phyloP scores from a whole-genome alignment of 2,329 filamentous ascomycete genomes.

The Zelopaecilomyces penicillatus region DNA sequence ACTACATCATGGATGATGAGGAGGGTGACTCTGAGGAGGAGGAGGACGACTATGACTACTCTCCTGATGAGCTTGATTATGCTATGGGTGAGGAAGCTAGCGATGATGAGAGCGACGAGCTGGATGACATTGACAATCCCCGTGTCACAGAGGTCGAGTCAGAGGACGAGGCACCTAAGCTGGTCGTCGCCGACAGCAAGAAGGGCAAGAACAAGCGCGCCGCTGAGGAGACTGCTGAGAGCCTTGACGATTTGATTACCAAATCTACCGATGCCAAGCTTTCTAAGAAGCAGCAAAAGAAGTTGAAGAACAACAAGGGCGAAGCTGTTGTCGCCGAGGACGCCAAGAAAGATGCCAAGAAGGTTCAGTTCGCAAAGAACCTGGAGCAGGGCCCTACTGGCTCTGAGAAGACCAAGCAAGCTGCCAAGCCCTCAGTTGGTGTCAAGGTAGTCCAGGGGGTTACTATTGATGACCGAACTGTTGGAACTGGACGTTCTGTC shows the following conservation, averaged over 20 bases:
- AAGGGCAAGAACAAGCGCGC: slow-evolving; percentile 92
- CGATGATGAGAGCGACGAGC: slow-evolving; percentile 65
- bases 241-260: slow-evolving; percentile 76
- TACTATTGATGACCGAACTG: slow-evolving; percentile 90
- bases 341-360: slow-evolving; percentile 51
- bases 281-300: slow-evolving; percentile 96
- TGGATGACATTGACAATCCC: slow-evolving; percentile 69
- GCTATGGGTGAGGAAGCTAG: slow-evolving; percentile 65
- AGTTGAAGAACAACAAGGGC: slow-evolving; percentile 97
- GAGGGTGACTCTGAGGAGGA: slow-evolving; percentile 51
- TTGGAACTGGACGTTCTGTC: slow-evolving; percentile 71
- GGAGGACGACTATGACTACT: slow-evolving; percentile 71
- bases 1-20: slow-evolving; percentile 75
- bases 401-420: slow-evolving; percentile 40
- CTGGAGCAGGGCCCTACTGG: slow-evolving; percentile 92
- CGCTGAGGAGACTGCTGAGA: slow-evolving; percentile 61
- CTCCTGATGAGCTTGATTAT: slow-evolving; percentile 70
- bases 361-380: slow-evolving; percentile 95
- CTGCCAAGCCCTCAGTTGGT: slow-evolving; percentile 44
- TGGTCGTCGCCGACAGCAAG: slow-evolving; percentile 41
- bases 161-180: slow-evolving; percentile 62
- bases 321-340: slow-evolving; percentile 62
- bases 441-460: slow-evolving; percentile 81
- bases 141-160: slow-evolving; percentile 77
- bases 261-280: slow-evolving; percentile 58